Evolutionary conservation across 495 filamentous ascomycete genomes (phyloP), one percentile per base, ranked within the genome.

Genomic region (Talaromyces trachyspermus): DNA sequence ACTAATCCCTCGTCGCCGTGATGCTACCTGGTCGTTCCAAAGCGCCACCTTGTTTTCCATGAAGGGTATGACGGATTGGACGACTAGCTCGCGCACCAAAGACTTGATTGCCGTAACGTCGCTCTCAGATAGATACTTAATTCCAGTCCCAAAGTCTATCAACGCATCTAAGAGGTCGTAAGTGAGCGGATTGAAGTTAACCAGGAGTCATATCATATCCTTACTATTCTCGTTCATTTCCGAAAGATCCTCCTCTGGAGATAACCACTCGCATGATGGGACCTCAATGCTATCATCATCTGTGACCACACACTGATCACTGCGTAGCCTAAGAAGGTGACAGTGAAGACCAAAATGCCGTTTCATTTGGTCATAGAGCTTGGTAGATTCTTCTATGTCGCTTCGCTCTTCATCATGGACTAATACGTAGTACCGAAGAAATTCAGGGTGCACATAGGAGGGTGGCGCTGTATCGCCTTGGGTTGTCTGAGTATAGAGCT

Each of bases 11-110:
- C 88, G 80, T 33, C 92, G 72, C 38, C 85, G 73, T 11, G 94
- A 95, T n/a, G 88, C 89, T 6, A 97, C 83, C 65, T 96, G 90
- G 57, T 98, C 92, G 59, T 98, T 98, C 92, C 92, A 98, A 3
- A 86, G 76, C 19, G 89, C 82, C 7, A 91, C 75, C 53, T 83
- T 77, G 40, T 89, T 85, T 64, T 98, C 92, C 94, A 98, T 97
- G 46, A 84, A 88, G 0, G 92, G 92, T 24, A 98, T 76, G 10
- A 98, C 75, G 2, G 88, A 95, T 57, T 96, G 90, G 7, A 84
- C 89, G 11, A 92, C 84, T 70, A 98, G 85, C 61, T 96, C 94
- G 5, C 92, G 83, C 41, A 96, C 76, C 54, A 98, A 88, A 1
- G 84, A 85, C 40, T 80, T 82, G 51, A 98, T 85, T 11, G 88